Conservation (phyloP, 164 flowering plant species). For the Umbellularia californica region DNA sequence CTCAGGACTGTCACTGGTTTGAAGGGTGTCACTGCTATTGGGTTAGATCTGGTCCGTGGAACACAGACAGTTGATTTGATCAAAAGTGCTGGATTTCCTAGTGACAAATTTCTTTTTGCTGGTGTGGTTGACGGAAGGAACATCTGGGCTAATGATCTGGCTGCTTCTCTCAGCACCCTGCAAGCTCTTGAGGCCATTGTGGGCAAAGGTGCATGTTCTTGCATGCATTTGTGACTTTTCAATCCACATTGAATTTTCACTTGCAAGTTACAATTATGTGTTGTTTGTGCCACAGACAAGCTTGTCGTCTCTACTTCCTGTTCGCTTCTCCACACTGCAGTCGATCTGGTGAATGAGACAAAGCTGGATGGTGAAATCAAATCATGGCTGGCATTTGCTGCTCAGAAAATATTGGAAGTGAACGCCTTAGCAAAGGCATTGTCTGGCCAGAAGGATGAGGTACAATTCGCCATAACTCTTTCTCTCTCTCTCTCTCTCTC, state of each 20-base stretch:
- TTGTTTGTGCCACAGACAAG: slow-evolving; percentile 48
- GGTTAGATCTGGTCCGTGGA: slow-evolving; percentile 66
- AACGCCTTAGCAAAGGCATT: slow-evolving; percentile 90
- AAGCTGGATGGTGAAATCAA: slow-evolving; percentile 77
- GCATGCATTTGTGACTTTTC: neutral
- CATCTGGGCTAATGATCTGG: slow-evolving; percentile 94
- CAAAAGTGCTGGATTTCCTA: slow-evolving; percentile 61
- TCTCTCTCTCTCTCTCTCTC: neutral
- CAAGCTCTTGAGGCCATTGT: slow-evolving; percentile 63
- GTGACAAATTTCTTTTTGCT: slow-evolving; percentile 78
- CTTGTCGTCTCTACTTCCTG: slow-evolving; percentile 91
- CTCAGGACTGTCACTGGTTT: slow-evolving; percentile 36
- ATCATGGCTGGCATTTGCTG: slow-evolving; percentile 97
- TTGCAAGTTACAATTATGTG: neutral
- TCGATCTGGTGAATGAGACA: slow-evolving; percentile 79
- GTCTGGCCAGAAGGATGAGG: slow-evolving; percentile 79
- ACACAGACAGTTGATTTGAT: slow-evolving; percentile 49
- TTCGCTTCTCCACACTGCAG: slow-evolving; percentile 96
- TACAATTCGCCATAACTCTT: slow-evolving; percentile 30
- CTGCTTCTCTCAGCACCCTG: slow-evolving; percentile 57
- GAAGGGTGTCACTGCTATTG: slow-evolving; percentile 54
- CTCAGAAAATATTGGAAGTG: slow-evolving; percentile 89
- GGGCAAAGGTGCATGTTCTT: slow-evolving; percentile 59
- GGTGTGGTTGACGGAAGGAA: slow-evolving; percentile 98
- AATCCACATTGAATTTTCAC: neutral